Base-by-base conservation (phyloP, 371 early-diverging fungal species). In the Haplosporangium sp. region DNA sequence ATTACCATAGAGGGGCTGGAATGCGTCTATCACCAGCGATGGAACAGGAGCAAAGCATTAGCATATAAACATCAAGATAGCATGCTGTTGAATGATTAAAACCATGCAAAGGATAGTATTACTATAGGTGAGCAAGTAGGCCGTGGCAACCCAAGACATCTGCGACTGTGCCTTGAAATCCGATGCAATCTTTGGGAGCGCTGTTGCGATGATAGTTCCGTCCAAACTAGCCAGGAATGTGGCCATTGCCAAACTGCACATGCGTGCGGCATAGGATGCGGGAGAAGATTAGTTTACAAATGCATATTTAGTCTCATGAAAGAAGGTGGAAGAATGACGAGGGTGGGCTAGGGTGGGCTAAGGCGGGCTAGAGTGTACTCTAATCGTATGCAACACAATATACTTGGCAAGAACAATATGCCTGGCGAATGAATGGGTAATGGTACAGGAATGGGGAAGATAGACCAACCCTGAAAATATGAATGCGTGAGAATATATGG, bases 211-310 rank as follows among this genome's bases (percentile, higher is more conserved):
- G 37, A 94, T 90, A 1, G 94, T 94, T 40, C 87, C 85, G 69
- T 94, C 93, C 41, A 94, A 82, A 29, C 91, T 91, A 10, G 92
- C 89, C 81, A 94, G 86, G 74, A 95, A 93, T 68, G 91, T 85
- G 18, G 86, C 84, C 63, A 91, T 67, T 20, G 86, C 86, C 38
- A 92, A 74, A 46, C 86, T 84, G 29, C n/a, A n/a, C n/a, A n/a
- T 29, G 29, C 29, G 29, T 29, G 29, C 29, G 29, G 86, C 5
- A 36, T 37, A 59, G 21, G 11, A 47, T 46, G 10, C 36, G 37
- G 46, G 46, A 16, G 12, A 45, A 46, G 13, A 2, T 45, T 16
- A 16, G 11, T 45, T 45, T 13, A 45, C 16, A 36, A 43, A 21
- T 59, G 5, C n/a, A 16, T 29, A 21, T 20, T 16, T 54, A 16